Conservation (phyloP, 352 stramenopile species). For the Pythium graminicola region DNA sequence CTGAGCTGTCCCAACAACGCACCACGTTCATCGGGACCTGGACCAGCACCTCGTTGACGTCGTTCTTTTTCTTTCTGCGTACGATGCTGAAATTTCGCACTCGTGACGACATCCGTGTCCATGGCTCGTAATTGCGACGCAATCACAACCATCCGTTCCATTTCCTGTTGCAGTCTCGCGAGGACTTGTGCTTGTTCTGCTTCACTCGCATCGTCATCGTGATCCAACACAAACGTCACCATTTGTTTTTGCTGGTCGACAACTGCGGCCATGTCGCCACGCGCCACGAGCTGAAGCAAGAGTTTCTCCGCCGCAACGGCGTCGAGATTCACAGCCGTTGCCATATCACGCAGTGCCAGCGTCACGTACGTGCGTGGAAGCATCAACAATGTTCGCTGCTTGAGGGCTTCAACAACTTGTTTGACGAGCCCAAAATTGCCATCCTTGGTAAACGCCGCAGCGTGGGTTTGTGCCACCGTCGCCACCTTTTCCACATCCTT, state of each 20-base stretch:
- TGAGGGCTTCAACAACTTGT: conserved; percentile 59
- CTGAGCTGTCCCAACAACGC: conserved; percentile 11
- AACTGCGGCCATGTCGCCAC: conserved; percentile 49
- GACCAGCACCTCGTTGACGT: conserved; percentile 25
- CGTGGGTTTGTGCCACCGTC: conserved; percentile 36
- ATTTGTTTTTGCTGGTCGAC: conserved; percentile 75
- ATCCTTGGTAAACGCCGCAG: conserved; percentile 45
- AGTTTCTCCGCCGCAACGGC: conserved; percentile 41
- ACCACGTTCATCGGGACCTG: conserved; percentile 13
- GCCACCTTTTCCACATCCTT: conserved; percentile 31
- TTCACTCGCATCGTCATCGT: conserved; percentile 36
- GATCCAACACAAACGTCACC: conserved; percentile 69
- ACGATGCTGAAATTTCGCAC: conserved; percentile 67
- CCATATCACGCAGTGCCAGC: conserved; percentile 58
- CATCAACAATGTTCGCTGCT: conserved; percentile 64
- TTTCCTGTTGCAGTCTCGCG: conserved; percentile 51
- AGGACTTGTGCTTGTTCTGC: conserved; percentile 39
- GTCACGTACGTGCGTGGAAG: conserved; percentile 76
- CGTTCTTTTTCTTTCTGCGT: conserved; percentile 75
- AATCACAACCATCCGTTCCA: conserved; percentile 66
- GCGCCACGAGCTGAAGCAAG: conserved; percentile 50
- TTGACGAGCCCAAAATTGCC: conserved; percentile 75
- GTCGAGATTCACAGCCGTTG: conserved; percentile 44
- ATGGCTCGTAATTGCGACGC: conserved; percentile 63
- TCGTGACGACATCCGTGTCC: conserved; percentile 78